phyloP scores from a whole-genome alignment of 2,329 filamentous ascomycete genomes.

The Chaetomium strumarium region DNA sequence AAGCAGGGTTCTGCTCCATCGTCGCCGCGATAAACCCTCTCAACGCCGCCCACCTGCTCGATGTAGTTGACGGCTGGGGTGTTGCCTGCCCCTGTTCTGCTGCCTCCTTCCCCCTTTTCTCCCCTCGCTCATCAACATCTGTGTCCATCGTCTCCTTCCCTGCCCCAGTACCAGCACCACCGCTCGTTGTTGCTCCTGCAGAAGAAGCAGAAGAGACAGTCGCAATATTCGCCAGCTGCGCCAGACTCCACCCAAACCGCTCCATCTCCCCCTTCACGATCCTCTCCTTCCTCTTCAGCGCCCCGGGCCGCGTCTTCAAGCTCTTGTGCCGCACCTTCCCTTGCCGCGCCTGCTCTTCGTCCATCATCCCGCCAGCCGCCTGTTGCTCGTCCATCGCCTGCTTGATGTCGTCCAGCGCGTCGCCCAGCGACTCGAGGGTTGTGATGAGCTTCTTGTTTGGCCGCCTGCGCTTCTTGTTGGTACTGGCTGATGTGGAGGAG shows the following conservation, averaged over 20 bases:
- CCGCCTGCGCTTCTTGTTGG: slow-evolving; percentile 7
- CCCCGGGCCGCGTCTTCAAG: slow-evolving; percentile 67
- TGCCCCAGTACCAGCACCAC: neutral
- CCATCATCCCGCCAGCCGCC: slow-evolving; percentile 33
- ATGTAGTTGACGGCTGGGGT: slow-evolving; percentile 34
- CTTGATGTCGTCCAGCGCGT: slow-evolving; percentile 65
- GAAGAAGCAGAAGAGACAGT: neutral
- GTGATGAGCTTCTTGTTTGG: slow-evolving; percentile 68
- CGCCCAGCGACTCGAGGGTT: slow-evolving; percentile 68
- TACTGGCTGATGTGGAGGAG: slow-evolving; percentile 34
- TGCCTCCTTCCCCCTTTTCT: slow-evolving; percentile 15
- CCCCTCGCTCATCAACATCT: slow-evolving; percentile 16
- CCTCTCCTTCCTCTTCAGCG: slow-evolving; percentile 75
- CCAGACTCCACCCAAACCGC: slow-evolving; percentile 78
- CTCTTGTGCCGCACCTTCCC: slow-evolving; percentile 69
- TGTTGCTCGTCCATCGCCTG: slow-evolving; percentile 44
- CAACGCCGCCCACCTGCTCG: slow-evolving; percentile 71
- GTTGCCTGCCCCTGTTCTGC: slow-evolving; percentile 14
- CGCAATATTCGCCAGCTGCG: slow-evolving; percentile 51
- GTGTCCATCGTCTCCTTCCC: slow-evolving; percentile 9
- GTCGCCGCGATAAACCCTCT: slow-evolving; percentile 78
- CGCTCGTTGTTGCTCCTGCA: neutral
- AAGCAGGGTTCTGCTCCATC: slow-evolving; percentile 83
- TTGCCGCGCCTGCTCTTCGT: slow-evolving; percentile 34
- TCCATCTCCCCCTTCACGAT: slow-evolving; percentile 76